phyloP scores from a whole-genome alignment of 2,329 filamentous ascomycete genomes.

The Aspergillus spinulosporus region DNA sequence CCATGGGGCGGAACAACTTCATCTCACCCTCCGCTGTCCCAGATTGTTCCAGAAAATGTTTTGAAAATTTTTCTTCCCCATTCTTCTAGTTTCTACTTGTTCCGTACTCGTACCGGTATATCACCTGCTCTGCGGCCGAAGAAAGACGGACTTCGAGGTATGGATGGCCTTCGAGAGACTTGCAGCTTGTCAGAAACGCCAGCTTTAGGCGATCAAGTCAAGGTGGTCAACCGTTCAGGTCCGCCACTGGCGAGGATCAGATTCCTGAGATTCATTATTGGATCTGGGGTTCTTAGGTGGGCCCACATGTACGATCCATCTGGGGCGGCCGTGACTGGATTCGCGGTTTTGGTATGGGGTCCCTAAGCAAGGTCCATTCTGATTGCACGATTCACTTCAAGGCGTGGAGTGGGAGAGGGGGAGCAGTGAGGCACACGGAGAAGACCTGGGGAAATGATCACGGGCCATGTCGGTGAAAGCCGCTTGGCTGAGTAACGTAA shows the following conservation, averaged over 20 bases:
- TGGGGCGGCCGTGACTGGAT: not conserved
- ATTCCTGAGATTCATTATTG: constrained; percentile 11
- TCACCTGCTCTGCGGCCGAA: no score
- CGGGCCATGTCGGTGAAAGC: constrained; percentile 6
- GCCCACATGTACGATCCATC: constrained; percentile 6
- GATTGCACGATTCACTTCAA: constrained; percentile 9
- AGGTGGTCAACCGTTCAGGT: no score
- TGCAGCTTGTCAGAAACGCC: not conserved
- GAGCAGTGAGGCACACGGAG: not conserved
- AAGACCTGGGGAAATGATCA: constrained; percentile 10
- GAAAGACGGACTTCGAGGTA: not conserved
- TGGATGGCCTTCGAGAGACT: not conserved
- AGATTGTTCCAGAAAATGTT: no score
- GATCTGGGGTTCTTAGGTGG: constrained; percentile 7
- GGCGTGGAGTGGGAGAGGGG: not conserved
- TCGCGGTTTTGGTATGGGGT: not conserved
- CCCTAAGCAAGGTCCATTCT: not conserved
- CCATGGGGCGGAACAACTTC: no score
- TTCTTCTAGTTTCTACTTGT: no score
- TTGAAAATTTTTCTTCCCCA: no score
- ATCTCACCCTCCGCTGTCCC: no score
- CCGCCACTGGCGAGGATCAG: constrained; percentile 9
- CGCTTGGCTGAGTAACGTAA: constrained; percentile 13
- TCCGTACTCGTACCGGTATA: no score
- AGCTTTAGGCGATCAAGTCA: constrained; percentile 9